Percentiles rank a stretch among this genome's conserved stretches.
phyloP scores from a whole-genome alignment of 352 stramenopile genomes.

The Thraustotheca clavata region DNA sequence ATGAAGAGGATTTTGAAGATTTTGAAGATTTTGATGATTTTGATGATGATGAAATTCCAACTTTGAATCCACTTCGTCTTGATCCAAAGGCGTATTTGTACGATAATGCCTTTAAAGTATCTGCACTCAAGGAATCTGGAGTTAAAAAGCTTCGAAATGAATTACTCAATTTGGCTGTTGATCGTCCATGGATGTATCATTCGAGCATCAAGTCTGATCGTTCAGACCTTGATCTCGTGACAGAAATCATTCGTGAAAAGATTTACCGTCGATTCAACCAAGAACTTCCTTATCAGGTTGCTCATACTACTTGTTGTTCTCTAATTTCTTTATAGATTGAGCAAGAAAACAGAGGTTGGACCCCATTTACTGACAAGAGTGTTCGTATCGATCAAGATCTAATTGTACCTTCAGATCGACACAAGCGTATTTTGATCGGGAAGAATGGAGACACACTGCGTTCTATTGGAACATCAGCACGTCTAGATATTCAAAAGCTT shows the following conservation, averaged over 20 bases:
- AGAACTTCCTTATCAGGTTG: slow-evolving; percentile 57
- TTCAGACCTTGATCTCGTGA: slow-evolving; percentile 75
- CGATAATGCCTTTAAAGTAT: slow-evolving; percentile 68
- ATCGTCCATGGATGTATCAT: slow-evolving; percentile 76
- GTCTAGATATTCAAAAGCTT: slow-evolving; percentile 65
- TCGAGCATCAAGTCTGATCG: slow-evolving; percentile 79
- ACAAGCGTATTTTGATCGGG: slow-evolving; percentile 75
- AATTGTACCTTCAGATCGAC: slow-evolving; percentile 67
- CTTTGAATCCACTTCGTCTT: slow-evolving; percentile 41
- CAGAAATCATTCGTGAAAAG: slow-evolving; percentile 84
- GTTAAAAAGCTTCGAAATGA: slow-evolving; percentile 58
- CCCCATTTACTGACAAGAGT: slow-evolving; percentile 77
- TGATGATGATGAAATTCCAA: slow-evolving; percentile 20
- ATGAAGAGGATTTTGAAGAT: slow-evolving; percentile 6
- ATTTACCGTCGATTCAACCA: slow-evolving; percentile 83
- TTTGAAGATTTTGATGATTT: slow-evolving; percentile 1
- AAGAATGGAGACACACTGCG: slow-evolving; percentile 71
- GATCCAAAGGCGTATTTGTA: slow-evolving; percentile 63
- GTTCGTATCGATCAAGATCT: slow-evolving; percentile 83
- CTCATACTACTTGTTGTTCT: background rate
- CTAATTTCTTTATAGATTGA: slow-evolving; percentile 12
- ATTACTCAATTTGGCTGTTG: slow-evolving; percentile 52
- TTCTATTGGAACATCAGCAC: slow-evolving; percentile 57
- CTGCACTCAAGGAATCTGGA: slow-evolving; percentile 57
- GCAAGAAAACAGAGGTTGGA: slow-evolving; percentile 51